These are phyloP conservation scores for Priceomyces medius DNA, from an alignment of 805 yeast genomes.

Conservation along the genomic window DNA sequence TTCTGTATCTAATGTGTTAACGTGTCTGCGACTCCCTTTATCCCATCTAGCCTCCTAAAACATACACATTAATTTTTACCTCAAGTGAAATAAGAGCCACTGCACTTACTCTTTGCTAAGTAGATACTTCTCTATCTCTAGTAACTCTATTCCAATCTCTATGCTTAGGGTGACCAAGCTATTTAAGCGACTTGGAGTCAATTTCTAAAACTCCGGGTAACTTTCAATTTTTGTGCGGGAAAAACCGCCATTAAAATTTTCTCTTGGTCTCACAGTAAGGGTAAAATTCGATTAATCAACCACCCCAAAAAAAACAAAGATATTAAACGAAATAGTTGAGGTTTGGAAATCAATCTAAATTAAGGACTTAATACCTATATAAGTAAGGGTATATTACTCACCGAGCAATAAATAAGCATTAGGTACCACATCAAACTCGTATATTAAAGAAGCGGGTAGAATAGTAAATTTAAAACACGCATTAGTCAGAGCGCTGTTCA, in stretches of 20 bases:
- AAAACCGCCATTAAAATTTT: slow-evolving; percentile 7
- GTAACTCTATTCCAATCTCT: no score
- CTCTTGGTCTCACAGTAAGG: slow-evolving; percentile 6
- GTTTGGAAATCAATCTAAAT: slow-evolving; percentile 6
- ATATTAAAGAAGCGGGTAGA: slow-evolving; percentile 1
- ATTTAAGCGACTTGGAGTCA: not conserved
- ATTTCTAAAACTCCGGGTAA: slow-evolving; percentile 3
- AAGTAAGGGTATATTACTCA: not conserved
- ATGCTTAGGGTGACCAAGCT: not conserved
- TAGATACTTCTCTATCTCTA: no score
- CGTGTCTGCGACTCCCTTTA: not conserved
- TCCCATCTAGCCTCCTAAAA: not conserved
- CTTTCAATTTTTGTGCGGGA: slow-evolving; percentile 2
- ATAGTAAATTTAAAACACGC: slow-evolving; percentile 1
- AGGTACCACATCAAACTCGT: slow-evolving; percentile 2
- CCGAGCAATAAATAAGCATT: slow-evolving; percentile 2
- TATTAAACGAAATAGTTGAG: slow-evolving; percentile 1
- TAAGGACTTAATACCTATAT: slow-evolving; percentile 5
- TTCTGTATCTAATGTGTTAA: not conserved
- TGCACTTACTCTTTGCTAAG: no score
- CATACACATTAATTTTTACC: not conserved
- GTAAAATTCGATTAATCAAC: slow-evolving; percentile 4
- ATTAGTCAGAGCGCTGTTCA: slow-evolving; percentile 7
- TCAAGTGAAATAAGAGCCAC: no score
- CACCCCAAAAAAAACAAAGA: slow-evolving; percentile 6